These are phyloP conservation scores for Lathyrus aphaca DNA, from an alignment of 306 rosid genomes.

Conservation along the genomic window DNA sequence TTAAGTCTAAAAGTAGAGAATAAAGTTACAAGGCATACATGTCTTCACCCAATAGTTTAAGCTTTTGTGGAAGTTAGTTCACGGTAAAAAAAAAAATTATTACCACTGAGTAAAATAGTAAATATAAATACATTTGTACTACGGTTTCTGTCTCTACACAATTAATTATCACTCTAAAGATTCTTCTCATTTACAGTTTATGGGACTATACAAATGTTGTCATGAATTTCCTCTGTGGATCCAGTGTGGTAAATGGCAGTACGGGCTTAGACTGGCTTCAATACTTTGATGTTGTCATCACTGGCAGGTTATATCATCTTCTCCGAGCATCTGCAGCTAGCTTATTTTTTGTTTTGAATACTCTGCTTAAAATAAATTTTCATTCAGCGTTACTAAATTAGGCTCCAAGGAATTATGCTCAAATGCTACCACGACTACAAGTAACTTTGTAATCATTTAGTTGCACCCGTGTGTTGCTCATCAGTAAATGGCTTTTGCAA, in stretches of 20 bases:
- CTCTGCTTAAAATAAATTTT: conserved; percentile 4
- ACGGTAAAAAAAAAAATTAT: not conserved
- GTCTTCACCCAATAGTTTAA: conserved; percentile 6
- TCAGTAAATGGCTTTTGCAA: conserved; percentile 24
- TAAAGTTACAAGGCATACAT: conserved; percentile 2
- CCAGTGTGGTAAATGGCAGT: conserved; percentile 51
- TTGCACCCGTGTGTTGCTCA: conserved; percentile 25
- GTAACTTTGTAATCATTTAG: not conserved
- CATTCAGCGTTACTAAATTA: not conserved
- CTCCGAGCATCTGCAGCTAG: conserved; percentile 6
- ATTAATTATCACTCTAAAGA: conserved; percentile 10
- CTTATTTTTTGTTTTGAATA: too few species aligned
- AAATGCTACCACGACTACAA: conserved; percentile 2
- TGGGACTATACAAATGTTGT: conserved; percentile 96
- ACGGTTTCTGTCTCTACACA: conserved; percentile 20
- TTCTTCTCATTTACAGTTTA: conserved; percentile 62
- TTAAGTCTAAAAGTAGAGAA: conserved; percentile 18
- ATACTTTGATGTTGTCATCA: conserved; percentile 89
- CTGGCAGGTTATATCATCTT: conserved; percentile 75
- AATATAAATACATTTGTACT: not conserved
- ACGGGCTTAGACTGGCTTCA: conserved; percentile 79
- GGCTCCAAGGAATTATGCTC: conserved; percentile 18
- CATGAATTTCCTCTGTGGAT: conserved; percentile 86
- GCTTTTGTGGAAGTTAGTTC: conserved; percentile 20
- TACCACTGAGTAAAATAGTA: conserved; percentile 15